phyloP scores from a whole-genome alignment of 768 basidiomycete species.

The Termitomyces sp. region DNA sequence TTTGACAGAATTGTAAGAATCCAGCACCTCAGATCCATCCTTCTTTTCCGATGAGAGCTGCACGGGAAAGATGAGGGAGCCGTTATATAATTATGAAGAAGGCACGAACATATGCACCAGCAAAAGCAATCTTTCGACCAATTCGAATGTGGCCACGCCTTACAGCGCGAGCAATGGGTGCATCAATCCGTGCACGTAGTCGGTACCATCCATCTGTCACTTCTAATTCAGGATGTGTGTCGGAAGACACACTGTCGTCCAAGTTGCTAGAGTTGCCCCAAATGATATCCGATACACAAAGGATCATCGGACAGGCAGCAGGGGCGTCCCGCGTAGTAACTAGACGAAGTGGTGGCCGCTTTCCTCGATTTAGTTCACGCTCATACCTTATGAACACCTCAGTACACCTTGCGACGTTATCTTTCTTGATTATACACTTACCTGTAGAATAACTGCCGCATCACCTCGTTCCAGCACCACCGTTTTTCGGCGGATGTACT shows the following conservation, averaged over 20 bases:
- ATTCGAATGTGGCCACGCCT: constrained; percentile 60
- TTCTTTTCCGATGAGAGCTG: constrained; percentile 69
- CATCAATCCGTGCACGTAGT: constrained; percentile 73
- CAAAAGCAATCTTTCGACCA: constrained; percentile 81
- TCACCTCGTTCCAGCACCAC: constrained; percentile 84
- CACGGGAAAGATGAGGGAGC: neutral
- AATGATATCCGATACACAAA: constrained; percentile 75
- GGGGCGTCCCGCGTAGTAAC: constrained; percentile 84
- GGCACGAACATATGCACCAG: constrained; percentile 69
- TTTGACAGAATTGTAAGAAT: constrained; percentile 66
- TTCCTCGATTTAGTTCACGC: constrained; percentile 73
- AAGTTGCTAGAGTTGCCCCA: constrained; percentile 41
- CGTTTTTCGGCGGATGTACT: constrained; percentile 39
- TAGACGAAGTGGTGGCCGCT: constrained; percentile 77
- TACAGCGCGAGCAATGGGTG: constrained; percentile 66
- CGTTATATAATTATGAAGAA: neutral
- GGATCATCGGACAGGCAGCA: constrained; percentile 74
- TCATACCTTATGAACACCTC: constrained; percentile 64
- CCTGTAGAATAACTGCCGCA: constrained; percentile 85
- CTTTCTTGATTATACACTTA: constrained; percentile 25
- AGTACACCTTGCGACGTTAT: neutral
- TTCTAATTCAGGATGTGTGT: constrained; percentile 64
- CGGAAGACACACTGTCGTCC: constrained; percentile 33
- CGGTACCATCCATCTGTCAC: constrained; percentile 99
- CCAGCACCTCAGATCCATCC: constrained; percentile 80